Evolutionary conservation across 495 filamentous ascomycete species (phyloP), one percentile per base, ranked within the genome.

Genomic region (Talaromyces liani): DNA sequence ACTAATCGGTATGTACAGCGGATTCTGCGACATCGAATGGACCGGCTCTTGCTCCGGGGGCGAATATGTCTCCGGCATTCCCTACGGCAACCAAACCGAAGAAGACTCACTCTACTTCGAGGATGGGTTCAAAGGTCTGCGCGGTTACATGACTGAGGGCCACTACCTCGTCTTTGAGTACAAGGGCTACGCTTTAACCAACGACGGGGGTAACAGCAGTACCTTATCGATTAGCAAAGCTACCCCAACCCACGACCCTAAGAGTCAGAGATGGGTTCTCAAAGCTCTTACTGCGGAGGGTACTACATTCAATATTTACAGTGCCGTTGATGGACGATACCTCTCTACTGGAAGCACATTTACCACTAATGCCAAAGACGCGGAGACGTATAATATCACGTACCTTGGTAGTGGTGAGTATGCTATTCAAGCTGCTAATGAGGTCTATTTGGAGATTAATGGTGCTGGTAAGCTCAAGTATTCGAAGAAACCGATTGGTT

Each of bases 61-160:
- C 27, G 1, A 60, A 31, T 60, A 60, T 14, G 14, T 60, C 34
- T 60, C 58, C 6, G 58, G 58, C 8, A 45, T 60, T 29, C 58
- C 58, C 18, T 60, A 60, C 58, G 34, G 34, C 33, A 60, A 60
- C 58, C 58, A 60, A 45, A 60, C 58, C 29, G 58, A 60, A 45
- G 58, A 60, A 45, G 58, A 60, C 3, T 14, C 58, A 0, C 58
- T 60, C 58, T 60, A 36, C 58, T 60, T 60, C 8, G 58, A 60
- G 33, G 58, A 60, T 8, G 58, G 58, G 1, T 60, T 60, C n/a
- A 60, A 60, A 16, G 31, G 29, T 39, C 0, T 60, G 8, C 58
- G 58, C 33, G 58, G 58, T 8, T 60, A 60, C 34, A 39, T 60
- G 58, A 60, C 58, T 3, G 58, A 60, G 58, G 58, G 58, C n/a